These are phyloP conservation scores for Xylariaceae sp. DNA, from an alignment of 2,329 filamentous ascomycete genomes.

Conservation along the genomic window DNA sequence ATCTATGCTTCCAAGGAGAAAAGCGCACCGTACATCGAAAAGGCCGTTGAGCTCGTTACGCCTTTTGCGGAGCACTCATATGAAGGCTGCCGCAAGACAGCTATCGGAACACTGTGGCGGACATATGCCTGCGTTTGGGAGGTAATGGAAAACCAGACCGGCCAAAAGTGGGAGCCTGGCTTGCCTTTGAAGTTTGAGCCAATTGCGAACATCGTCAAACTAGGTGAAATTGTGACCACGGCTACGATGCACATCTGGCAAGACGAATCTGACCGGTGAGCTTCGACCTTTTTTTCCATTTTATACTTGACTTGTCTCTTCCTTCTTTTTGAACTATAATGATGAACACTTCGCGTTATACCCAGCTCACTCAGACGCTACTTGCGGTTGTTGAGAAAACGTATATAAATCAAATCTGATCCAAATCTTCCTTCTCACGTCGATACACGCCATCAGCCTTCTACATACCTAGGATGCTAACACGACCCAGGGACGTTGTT, in stretches of 20 bases:
- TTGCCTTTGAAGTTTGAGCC: constrained; percentile 82
- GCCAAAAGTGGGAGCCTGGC: constrained; percentile 87
- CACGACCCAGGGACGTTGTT: constrained; percentile 72
- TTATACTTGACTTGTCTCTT: constrained; percentile 43
- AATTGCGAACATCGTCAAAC: constrained; percentile 78
- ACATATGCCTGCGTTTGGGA: constrained; percentile 91
- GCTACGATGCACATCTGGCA: constrained; percentile 85
- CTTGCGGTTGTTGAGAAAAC: constrained; percentile 89
- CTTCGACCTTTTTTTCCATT: constrained; percentile 40
- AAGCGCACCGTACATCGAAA: constrained; percentile 72
- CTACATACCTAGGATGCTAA: constrained; percentile 24
- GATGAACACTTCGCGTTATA: constrained; percentile 94
- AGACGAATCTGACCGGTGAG: constrained; percentile 92
- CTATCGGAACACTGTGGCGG: constrained; percentile 89
- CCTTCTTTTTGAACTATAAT: constrained; percentile 50
- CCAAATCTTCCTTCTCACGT: constrained; percentile 8
- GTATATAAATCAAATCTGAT: constrained; percentile 61
- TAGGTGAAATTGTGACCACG: constrained; percentile 84
- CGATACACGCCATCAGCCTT: neutral
- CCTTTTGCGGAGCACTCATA: constrained; percentile 87
- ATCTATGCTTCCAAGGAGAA: constrained; percentile 73
- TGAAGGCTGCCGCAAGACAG: constrained; percentile 91
- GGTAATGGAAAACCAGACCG: constrained; percentile 78
- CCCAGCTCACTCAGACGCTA: constrained; percentile 99
- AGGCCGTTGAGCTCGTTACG: constrained; percentile 81